Percentiles rank a stretch among this genome's conserved stretches.
Evolutionary conservation across 805 yeast species (phyloP).

Genomic region (Candida ulmi): DNA sequence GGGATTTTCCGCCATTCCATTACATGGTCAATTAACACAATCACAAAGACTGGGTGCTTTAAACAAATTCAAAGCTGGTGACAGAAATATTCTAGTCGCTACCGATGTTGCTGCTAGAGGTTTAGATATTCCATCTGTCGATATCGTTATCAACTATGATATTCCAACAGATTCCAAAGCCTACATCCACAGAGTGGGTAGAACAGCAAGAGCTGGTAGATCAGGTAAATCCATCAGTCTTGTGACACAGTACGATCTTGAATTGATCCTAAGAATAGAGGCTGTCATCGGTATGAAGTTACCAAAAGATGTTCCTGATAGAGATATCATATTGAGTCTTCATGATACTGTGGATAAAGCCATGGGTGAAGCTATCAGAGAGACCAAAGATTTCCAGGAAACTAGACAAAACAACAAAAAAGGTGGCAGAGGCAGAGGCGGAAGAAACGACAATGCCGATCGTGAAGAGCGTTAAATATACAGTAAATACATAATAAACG

Average conservation of each 20-base stretch:
- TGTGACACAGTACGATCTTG: conserved; percentile 93
- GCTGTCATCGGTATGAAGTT: conserved; percentile 78
- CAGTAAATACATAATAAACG: no score
- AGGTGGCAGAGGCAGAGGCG: conserved; percentile 2
- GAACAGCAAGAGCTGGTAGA: conserved; percentile 93
- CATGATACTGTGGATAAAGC: conserved; percentile 90
- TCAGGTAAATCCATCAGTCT: conserved; percentile 83
- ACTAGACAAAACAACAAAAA: conserved; percentile 10
- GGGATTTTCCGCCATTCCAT: conserved; percentile 86
- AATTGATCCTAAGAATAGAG: conserved; percentile 82
- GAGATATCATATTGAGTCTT: conserved; percentile 67
- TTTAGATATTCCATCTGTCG: conserved; percentile 77
- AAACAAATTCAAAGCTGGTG: conserved; percentile 73
- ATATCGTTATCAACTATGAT: conserved; percentile 71
- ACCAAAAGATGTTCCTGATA: conserved; percentile 77
- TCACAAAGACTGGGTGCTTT: conserved; percentile 79
- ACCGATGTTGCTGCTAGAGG: conserved; percentile 92
- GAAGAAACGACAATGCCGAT: conserved; percentile 20
- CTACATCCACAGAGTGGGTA: conserved; percentile 84
- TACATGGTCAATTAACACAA: conserved; percentile 89
- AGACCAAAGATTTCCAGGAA: conserved; percentile 27
- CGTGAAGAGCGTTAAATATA: conserved; percentile 17
- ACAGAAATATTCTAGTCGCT: conserved; percentile 64
- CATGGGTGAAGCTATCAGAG: conserved; percentile 75
- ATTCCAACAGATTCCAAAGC: conserved; percentile 83